phyloP scores from a whole-genome alignment of 345 rosid species.

The Triadica sebifera region DNA sequence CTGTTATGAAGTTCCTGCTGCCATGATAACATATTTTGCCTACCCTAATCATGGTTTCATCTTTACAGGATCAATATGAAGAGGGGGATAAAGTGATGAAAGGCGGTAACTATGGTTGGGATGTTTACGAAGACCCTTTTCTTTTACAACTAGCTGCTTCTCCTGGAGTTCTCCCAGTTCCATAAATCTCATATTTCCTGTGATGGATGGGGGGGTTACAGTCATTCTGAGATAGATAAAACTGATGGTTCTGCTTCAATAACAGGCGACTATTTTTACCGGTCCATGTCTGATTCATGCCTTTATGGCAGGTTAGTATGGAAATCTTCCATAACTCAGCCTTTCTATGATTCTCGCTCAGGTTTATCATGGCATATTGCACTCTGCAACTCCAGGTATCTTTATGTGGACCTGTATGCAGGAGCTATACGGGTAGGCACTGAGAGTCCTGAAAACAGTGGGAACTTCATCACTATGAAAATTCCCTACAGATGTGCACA shows the following conservation, averaged over 20 bases:
- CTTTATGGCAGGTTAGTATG: slow-evolving; percentile 45
- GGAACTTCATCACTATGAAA: slow-evolving; percentile 26
- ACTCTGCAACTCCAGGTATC: slow-evolving; percentile 32
- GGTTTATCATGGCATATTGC: neutral
- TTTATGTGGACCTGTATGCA: slow-evolving; percentile 47
- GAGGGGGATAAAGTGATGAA: slow-evolving; percentile 53
- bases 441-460: slow-evolving; percentile 29
- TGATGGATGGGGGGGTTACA: slow-evolving; percentile 57
- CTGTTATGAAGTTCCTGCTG: neutral
- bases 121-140: slow-evolving; percentile 42
- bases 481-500: slow-evolving; percentile 27
- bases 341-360: neutral
- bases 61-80: slow-evolving; percentile 46
- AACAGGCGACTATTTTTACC: slow-evolving; percentile 50
- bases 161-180: slow-evolving; percentile 36
- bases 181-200: slow-evolving; percentile 43
- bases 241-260: slow-evolving; percentile 47
- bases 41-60: too few relatives aligned
- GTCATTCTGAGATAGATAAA: slow-evolving; percentile 43
- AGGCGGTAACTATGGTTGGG: slow-evolving; percentile 63
- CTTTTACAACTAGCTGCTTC: slow-evolving; percentile 30
- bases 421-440: slow-evolving; percentile 43
- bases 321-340: neutral
- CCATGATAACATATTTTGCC: neutral
- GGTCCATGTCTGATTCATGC: slow-evolving; percentile 55